Evolutionary conservation across 345 rosid genomes (phyloP).

Genomic region (Kernera saxatilis): DNA sequence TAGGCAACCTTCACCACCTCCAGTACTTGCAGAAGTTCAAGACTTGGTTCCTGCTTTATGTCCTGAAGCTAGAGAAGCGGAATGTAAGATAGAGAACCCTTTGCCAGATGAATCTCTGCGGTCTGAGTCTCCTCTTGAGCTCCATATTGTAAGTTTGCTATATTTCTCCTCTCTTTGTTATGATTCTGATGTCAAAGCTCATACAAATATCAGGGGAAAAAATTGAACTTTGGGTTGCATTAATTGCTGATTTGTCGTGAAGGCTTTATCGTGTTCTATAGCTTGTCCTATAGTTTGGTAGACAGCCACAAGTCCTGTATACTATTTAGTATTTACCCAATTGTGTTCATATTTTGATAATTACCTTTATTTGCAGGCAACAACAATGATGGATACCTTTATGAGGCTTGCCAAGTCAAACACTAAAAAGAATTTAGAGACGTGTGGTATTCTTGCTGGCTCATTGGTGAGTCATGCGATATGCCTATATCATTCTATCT

Average conservation of each 20-base stretch:
- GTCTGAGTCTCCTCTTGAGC: conserved; percentile 71
- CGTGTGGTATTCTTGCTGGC: conserved; percentile 97
- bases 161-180: neutral
- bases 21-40: conserved; percentile 89
- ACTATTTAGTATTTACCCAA: no score
- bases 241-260: neutral
- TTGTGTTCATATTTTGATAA: conserved; percentile 3
- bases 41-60: conserved; percentile 56
- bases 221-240: neutral
- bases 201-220: neutral
- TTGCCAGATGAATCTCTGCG: conserved; percentile 44
- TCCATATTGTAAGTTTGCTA: conserved; percentile 76
- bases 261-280: neutral
- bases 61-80: conserved; percentile 44
- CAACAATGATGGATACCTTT: conserved; percentile 85
- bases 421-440: conserved; percentile 84
- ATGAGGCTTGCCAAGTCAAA: conserved; percentile 90
- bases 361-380: conserved; percentile 55
- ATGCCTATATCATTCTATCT: neutral
- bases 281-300: no score
- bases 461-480: conserved; percentile 65
- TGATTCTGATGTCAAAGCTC: conserved; percentile 3
- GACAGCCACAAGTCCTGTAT: no score
- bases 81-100: conserved; percentile 45
- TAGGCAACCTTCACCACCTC: conserved; percentile 96